These are phyloP conservation scores for Trichophyton rubrum DNA, from an alignment of 2,329 filamentous ascomycete genomes.

Conservation along the genomic window DNA sequence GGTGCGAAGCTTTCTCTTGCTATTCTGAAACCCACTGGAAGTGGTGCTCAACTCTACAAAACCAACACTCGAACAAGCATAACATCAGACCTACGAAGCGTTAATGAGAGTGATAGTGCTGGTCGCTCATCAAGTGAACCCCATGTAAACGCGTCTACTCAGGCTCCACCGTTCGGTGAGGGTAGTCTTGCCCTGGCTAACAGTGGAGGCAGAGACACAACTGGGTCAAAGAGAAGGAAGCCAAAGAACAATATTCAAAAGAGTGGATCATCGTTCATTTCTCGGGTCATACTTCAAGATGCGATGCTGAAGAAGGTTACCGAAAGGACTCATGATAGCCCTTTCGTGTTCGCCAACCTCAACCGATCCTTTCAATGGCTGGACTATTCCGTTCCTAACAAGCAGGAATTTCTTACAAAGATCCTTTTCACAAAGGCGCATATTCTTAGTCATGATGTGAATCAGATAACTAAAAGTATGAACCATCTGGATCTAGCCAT, in stretches of 20 bases:
- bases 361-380: constrained; percentile 95
- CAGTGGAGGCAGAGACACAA: constrained; percentile 54
- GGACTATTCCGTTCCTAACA: constrained; percentile 57
- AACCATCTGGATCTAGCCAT: constrained; percentile 83
- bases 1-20: constrained; percentile 77
- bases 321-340: constrained; percentile 63
- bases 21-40: constrained; percentile 51
- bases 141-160: constrained; percentile 24
- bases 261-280: constrained; percentile 97
- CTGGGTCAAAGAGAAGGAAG: constrained; percentile 62
- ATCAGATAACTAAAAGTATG: constrained; percentile 63
- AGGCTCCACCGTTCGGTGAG: constrained; percentile 64
- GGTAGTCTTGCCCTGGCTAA: constrained; percentile 62
- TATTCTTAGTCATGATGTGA: constrained; percentile 87
- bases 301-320: constrained; percentile 61
- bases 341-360: constrained; percentile 89
- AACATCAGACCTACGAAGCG: constrained; percentile 29
- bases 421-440: constrained; percentile 95
- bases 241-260: constrained; percentile 98
- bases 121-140: constrained; percentile 48
- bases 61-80: constrained; percentile 40
- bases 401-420: constrained; percentile 86
- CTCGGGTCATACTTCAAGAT: constrained; percentile 87
- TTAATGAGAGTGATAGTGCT: constrained; percentile 52
- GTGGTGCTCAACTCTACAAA: constrained; percentile 36